Conservation (phyloP, 176 grass and related monocot species). For the Stipa capillata region DNA sequence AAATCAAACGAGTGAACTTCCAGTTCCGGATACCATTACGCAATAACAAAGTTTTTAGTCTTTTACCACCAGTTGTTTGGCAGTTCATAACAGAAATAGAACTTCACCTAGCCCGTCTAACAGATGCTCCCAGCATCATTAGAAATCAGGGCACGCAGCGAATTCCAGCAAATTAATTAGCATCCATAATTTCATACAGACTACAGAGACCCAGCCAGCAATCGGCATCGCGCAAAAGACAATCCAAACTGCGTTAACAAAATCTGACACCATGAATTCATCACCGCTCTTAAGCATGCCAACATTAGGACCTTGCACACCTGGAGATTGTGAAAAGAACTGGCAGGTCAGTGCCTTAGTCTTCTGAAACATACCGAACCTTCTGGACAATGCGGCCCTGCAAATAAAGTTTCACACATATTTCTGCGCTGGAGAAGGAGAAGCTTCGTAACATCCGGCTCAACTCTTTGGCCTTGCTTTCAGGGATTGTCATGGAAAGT, state of each 20-base stretch:
- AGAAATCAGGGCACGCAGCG: background rate
- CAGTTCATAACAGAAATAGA: background rate
- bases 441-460: background rate
- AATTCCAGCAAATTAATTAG: background rate
- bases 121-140: background rate
- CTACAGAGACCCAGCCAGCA: too few species aligned
- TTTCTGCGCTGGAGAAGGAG: background rate
- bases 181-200: background rate
- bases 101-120: background rate
- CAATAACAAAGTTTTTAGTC: background rate
- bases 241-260: background rate
- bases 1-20: background rate
- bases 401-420: background rate
- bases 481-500: background rate
- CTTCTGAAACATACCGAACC: background rate
- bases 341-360: background rate
- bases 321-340: background rate
- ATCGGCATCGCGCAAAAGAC: background rate
- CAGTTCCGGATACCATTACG: background rate
- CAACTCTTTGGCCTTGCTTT: constrained; percentile 10
- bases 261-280: background rate
- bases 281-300: background rate
- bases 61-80: background rate
- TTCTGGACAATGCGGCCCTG: background rate
- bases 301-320: background rate